phyloP scores from a whole-genome alignment of 352 stramenopile genomes.

The Globisporangium heterothallicum region DNA sequence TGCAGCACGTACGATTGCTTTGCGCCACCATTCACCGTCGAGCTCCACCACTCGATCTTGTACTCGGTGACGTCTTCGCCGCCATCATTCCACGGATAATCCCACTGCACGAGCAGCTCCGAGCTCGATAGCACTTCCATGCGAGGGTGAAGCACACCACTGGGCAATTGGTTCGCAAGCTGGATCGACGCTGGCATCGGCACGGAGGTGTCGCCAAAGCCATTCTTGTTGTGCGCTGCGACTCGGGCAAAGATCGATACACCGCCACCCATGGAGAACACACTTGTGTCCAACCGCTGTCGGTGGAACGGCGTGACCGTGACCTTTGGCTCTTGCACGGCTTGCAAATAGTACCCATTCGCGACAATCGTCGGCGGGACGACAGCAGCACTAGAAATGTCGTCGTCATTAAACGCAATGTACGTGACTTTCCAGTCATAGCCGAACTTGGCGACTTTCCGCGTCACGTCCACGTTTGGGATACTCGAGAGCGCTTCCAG shows the following conservation, averaged over 20 bases:
- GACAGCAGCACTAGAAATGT: neutral
- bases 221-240: slow-evolving; percentile 46
- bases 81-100: slow-evolving; percentile 54
- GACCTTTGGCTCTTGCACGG: slow-evolving; percentile 37
- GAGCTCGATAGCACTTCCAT: slow-evolving; percentile 52
- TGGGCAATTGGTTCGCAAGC: slow-evolving; percentile 44
- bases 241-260: slow-evolving; percentile 61
- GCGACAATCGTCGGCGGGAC: slow-evolving; percentile 13
- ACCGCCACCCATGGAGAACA: slow-evolving; percentile 19
- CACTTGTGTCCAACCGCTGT: slow-evolving; percentile 26
- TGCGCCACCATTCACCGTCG: slow-evolving; percentile 24
- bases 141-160: slow-evolving; percentile 23
- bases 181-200: slow-evolving; percentile 46
- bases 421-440: slow-evolving; percentile 93
- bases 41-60: slow-evolving; percentile 67
- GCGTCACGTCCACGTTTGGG: slow-evolving; percentile 85
- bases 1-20: slow-evolving; percentile 56
- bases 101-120: slow-evolving; percentile 76
- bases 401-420: slow-evolving; percentile 56
- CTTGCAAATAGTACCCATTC: slow-evolving; percentile 49
- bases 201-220: slow-evolving; percentile 33
- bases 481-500: slow-evolving; percentile 88
- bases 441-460: slow-evolving; percentile 78
- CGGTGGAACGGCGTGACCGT: slow-evolving; percentile 48
- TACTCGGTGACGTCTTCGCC: slow-evolving; percentile 73